These are phyloP conservation scores for Adansonia madagascariensis DNA, from an alignment of 441 rosid species.

Conservation along the genomic window DNA sequence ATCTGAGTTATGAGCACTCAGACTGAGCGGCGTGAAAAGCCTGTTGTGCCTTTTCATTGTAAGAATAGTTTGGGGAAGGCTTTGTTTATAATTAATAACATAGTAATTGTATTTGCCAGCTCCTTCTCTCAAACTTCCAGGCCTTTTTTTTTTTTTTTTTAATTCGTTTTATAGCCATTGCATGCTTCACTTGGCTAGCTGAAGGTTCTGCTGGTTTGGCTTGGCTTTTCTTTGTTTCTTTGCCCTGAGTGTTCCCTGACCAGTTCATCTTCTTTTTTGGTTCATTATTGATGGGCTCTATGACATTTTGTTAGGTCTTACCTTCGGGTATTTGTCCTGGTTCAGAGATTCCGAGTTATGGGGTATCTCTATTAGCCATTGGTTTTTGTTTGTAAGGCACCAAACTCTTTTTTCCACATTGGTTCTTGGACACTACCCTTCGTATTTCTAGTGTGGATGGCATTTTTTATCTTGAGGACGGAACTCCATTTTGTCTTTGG, in stretches of 20 bases:
- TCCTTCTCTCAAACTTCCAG: slow-evolving; percentile 4
- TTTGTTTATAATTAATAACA: slow-evolving; percentile 9
- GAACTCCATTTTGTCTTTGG: neutral
- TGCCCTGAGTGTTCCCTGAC: neutral
- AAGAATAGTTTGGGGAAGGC: neutral
- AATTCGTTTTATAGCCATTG: too few relatives aligned
- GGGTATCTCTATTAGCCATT: neutral
- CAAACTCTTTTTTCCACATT: neutral
- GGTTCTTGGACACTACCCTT: neutral
- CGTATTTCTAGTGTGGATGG: neutral
- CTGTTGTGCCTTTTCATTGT: neutral
- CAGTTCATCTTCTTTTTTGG: neutral
- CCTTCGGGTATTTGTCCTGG: neutral
- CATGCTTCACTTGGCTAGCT: neutral
- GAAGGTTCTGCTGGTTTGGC: too few relatives aligned
- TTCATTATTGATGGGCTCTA: neutral
- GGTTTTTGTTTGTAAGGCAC: neutral
- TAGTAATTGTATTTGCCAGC: neutral
- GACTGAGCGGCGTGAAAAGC: slow-evolving; percentile 5
- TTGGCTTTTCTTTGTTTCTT: neutral
- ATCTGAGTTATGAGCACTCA: neutral
- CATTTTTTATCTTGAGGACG: neutral
- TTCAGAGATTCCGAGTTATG: neutral
- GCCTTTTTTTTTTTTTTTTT: neutral
- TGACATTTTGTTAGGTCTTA: neutral